Evolutionary conservation across 208 protist genomes (phyloP).

Genomic region (Acanthamoeba royreba): DNA sequence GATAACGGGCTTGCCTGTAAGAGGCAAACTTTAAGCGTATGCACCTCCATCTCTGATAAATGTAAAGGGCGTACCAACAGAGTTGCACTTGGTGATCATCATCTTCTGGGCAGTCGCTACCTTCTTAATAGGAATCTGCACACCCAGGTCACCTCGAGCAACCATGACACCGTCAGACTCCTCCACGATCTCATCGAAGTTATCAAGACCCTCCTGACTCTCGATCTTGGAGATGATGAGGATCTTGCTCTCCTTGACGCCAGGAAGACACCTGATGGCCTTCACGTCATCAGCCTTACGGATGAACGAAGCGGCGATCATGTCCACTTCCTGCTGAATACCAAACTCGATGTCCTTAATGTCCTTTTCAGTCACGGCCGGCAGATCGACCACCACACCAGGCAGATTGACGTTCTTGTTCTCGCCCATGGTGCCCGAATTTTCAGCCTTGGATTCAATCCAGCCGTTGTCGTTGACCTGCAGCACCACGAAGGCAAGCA

Average conservation of each 20-base stretch:
- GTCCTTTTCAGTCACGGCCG: constrained; percentile 78
- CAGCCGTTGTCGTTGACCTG: constrained; percentile 79
- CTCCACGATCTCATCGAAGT: constrained; percentile 97
- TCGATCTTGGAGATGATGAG: constrained; percentile 99
- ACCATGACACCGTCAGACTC: constrained; percentile 98
- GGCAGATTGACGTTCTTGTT: constrained; percentile 80
- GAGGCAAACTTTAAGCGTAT: constrained; percentile 40
- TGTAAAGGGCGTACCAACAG: background rate
- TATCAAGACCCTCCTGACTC: constrained; percentile 95
- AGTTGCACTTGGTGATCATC: constrained; percentile 92
- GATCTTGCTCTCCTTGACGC: constrained; percentile 87
- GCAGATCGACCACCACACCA: constrained; percentile 70
- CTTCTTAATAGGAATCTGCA: constrained; percentile 97
- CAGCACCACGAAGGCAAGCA: constrained; percentile 88
- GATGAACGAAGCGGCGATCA: constrained; percentile 98
- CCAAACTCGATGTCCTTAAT: constrained; percentile 71
- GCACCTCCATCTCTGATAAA: background rate
- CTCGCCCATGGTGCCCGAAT: constrained; percentile 66
- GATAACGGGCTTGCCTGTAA: constrained; percentile 96
- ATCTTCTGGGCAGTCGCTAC: constrained; percentile 98
- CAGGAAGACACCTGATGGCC: constrained; percentile 89
- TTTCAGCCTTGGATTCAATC: constrained; percentile 84
- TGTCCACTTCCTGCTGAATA: constrained; percentile 93
- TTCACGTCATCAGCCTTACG: constrained; percentile 89
- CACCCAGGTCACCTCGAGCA: constrained; percentile 96